Conservation (phyloP, 768 basidiomycete genomes). For the Psilocybe cyanescens region DNA sequence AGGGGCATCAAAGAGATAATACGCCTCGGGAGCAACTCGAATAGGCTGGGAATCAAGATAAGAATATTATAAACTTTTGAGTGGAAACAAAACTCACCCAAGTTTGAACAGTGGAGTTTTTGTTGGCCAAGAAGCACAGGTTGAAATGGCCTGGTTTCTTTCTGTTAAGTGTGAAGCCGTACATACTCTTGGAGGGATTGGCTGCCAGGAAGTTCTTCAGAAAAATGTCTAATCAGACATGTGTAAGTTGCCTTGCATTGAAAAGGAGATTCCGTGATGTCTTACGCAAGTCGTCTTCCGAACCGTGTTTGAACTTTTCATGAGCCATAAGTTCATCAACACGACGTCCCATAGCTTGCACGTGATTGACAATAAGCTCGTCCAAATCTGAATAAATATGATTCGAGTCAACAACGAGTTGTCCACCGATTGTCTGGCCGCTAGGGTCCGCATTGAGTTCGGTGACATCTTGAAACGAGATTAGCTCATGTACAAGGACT, state of each 20-base stretch:
- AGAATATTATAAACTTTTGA: conserved; percentile 2
- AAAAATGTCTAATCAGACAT: conserved; percentile 66
- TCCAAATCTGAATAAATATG: conserved; percentile 94
- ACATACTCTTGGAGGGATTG: conserved; percentile 93
- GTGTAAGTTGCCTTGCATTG: conserved; percentile 1
- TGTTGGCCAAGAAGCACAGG: conserved; percentile 91
- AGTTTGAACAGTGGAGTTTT: conserved; percentile 85
- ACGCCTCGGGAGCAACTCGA: conserved; percentile 86
- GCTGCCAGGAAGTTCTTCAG: conserved; percentile 90
- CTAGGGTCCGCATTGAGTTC: conserved; percentile 79
- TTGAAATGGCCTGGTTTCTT: conserved; percentile 92
- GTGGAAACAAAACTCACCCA: conserved; percentile 66
- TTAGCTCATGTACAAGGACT: conserved; percentile 1
- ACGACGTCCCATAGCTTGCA: conserved; percentile 90
- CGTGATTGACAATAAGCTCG: conserved; percentile 95
- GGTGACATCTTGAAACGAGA: conserved; percentile 64
- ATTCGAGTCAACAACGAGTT: conserved; percentile 73
- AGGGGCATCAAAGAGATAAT: conserved; percentile 88
- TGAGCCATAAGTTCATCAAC: conserved; percentile 95
- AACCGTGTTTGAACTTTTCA: conserved; percentile 91
- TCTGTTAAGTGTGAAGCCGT: conserved; percentile 92
- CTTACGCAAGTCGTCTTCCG: conserved; percentile 91
- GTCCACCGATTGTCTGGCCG: conserved; percentile 63
- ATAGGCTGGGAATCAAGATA: conserved; percentile 61
- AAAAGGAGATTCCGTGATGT: conserved; percentile 17